Evolutionary conservation across 2,329 filamentous ascomycete genomes (phyloP), one percentile per base, ranked within the genome.

Genomic region (Penicillium sp.): DNA sequence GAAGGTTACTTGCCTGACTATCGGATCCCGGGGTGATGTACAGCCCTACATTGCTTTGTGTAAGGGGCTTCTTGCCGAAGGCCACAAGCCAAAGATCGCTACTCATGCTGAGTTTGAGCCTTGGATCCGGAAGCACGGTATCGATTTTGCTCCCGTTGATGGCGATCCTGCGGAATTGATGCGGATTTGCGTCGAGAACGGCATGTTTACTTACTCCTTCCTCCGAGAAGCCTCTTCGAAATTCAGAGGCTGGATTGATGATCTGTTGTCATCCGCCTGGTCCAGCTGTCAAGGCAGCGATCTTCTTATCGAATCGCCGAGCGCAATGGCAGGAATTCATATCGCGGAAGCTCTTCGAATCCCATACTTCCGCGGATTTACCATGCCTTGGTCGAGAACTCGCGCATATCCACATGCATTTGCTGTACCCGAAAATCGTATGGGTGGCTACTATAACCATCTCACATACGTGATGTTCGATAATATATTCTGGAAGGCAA

Each of bases 301-400:
- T 70, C 78, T 99, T 29, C 80, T 99, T 37, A 96, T 99, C 57
- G 94, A 99, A 72, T 96, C 90, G 45, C 94, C 94, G 0, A 96
- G 90, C 54, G 92, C 94, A 14, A 99, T 99, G 94, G 92, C 89
- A 0, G 94, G 94, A 25, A 96, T 99, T 51, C 94, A 99, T 72
- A 96, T 99, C 62, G 94, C 94, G 1, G 94, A 99, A 75, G 91
- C 92, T 23, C 81, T 99, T 2, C 82, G 85, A 14, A 95, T 99
- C 43, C 94, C 94, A 0, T 99, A 99, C 73, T 97, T 97, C 78
- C 86, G 94, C 53, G 93, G 92, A 0, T 99, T 99, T 70, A 96
- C 92, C 18, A 99, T 99, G 94, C 94, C 94, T 0, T 99, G 94
- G 94, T 96, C 94, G 0, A 86, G 92, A 47, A 99, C 94, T 15